Evolutionary conservation across 352 stramenopile species (phyloP), one percentile per base, ranked within the genome.

Genomic region (Globisporangium radiosum): DNA sequence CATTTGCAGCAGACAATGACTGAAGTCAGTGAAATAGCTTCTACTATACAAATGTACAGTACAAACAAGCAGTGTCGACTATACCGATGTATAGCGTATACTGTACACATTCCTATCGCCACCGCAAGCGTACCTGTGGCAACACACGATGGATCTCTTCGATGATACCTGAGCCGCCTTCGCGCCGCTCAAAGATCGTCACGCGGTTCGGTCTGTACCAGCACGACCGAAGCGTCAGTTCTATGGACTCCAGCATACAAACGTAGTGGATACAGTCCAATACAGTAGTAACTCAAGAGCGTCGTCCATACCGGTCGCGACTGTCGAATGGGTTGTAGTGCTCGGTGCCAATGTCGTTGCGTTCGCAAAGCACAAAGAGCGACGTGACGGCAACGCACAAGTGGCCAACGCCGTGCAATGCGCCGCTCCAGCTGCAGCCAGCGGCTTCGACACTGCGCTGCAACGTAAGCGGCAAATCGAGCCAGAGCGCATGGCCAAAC

Each of bases 401-500:
- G 74, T 99, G 97, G 13, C 90, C 94, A 0, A 97, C 76, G 10
- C 82, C 84, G 59, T 95, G 84, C 11, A 94, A 54, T 5, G 83
- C 76, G 54, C 69, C 73, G 45, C 56, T 76, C 79, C 74, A 91
- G 37, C 57, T 57, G 19, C 59, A 68, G 6, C 62, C 63, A 0
- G 42, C 62, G 0, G 33, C 54, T 57, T 90, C 73, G 0, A 93
- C 71, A 15, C 72, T 33, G 0, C 69, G 57, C 39, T 69, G 68
- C 11, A 95, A 47, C 40, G 53, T 37, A 39, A 68, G 55, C 7
- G 92, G 89, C 5, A 98, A 70, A 68, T 99, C 96, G 13, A 99
- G 70, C 97, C 97, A 99, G 11, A 98, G 62, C 8, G 87, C 96
- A 64, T 96, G 83, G 7, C 93, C 98, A 49, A 97, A 95, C 55